Evolutionary conservation across 2,329 filamentous ascomycete species (phyloP).

Genomic region (Colletotrichum cordylinicola): DNA sequence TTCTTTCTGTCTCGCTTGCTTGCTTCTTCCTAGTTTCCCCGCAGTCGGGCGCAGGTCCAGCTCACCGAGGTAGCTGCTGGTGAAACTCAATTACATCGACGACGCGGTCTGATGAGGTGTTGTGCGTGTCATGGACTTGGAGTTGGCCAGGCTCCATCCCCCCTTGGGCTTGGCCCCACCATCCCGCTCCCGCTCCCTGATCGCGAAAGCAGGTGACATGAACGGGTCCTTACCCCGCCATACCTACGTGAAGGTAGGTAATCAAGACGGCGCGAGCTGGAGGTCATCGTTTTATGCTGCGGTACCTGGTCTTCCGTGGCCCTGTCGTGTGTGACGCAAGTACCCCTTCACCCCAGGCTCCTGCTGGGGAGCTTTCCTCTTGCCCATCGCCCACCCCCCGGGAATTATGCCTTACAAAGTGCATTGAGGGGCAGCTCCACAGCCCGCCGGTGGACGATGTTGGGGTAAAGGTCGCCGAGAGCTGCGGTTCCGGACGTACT

Average conservation of each 20-base stretch:
- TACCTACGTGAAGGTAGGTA: not conserved
- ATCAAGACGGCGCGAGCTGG: not conserved
- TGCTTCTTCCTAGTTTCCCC: not conserved
- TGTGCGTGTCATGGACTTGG: slow-evolving; percentile 18
- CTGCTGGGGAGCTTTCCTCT: not conserved
- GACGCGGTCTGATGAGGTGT: slow-evolving; percentile 14
- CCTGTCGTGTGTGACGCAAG: not conserved
- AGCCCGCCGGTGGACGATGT: not conserved
- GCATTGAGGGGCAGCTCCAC: not conserved
- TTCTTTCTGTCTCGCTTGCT: not conserved
- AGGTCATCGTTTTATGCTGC: not conserved
- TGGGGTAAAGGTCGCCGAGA: slow-evolving; percentile 7
- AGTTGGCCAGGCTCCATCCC: not conserved
- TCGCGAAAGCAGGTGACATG: slow-evolving; percentile 23
- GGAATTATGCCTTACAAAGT: not conserved
- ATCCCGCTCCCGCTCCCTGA: not conserved
- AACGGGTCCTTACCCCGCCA: not conserved
- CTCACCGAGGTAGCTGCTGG: not conserved
- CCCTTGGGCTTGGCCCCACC: not conserved
- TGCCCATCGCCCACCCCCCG: not conserved
- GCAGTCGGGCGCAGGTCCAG: not conserved
- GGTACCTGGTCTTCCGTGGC: not conserved
- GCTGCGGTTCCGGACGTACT: slow-evolving; percentile 10
- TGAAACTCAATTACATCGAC: slow-evolving; percentile 7
- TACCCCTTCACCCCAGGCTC: not conserved